phyloP scores from a whole-genome alignment of 139 green algal genomes.

The Coccomyxa sp. region DNA sequence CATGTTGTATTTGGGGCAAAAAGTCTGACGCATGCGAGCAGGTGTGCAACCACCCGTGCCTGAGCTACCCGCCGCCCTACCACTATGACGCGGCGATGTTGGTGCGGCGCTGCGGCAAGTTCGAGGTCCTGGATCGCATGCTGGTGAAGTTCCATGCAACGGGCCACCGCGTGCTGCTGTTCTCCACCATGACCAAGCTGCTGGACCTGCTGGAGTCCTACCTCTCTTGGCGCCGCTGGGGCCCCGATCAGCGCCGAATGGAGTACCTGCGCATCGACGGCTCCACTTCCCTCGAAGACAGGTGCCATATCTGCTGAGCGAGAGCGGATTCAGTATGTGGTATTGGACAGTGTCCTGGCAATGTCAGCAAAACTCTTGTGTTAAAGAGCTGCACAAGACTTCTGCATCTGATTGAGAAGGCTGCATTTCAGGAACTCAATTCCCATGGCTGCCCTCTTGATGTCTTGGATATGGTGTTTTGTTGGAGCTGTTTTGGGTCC shows the following conservation, averaged over 20 bases:
- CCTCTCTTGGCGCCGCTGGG: conserved; percentile 19
- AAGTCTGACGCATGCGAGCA: conserved; percentile 25
- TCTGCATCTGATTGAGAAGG: neutral
- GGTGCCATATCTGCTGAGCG: conserved; percentile 7
- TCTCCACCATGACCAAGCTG: conserved; percentile 80
- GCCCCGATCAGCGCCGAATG: conserved; percentile 32
- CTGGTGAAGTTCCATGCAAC: conserved; percentile 79
- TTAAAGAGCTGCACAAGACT: no score
- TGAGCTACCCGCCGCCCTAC: conserved; percentile 71
- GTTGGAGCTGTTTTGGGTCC: no score
- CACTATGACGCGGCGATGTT: conserved; percentile 38
- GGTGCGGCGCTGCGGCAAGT: conserved; percentile 84
- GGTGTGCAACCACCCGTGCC: conserved; percentile 94
- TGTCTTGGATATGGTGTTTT: neutral
- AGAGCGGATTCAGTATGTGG: no score
- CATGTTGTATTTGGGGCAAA: no score
- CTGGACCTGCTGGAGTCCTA: conserved; percentile 76
- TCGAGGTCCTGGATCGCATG: conserved; percentile 84
- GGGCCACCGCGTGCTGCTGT: conserved; percentile 77
- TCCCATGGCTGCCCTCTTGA: neutral
- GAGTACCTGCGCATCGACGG: conserved; percentile 84
- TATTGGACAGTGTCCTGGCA: neutral
- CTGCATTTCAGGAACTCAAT: neutral
- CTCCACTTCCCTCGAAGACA: conserved; percentile 58
- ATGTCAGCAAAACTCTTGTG: no score